Base-by-base conservation (phyloP, 2,329 filamentous ascomycete genomes). In the Tympanopsis confertula region DNA sequence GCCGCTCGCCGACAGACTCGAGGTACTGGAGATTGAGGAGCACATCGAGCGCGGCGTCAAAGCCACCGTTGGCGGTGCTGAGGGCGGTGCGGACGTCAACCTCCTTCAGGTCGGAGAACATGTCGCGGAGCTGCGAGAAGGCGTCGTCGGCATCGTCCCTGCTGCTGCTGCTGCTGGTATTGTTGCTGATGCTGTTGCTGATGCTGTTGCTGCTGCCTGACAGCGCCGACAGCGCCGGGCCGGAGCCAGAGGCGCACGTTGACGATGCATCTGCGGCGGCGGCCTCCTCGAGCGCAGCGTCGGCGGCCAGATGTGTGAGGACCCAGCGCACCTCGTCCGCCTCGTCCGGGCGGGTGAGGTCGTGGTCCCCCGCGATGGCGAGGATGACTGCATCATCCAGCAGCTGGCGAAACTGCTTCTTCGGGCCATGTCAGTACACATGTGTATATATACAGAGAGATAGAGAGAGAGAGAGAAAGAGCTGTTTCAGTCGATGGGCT, bases 11-110 rank as follows among this genome's bases (percentile, higher is more conserved):
- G 1, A 66, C 70, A 40, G 86, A 75, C 41, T 86, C 76, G 4
- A 95, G 77, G 50, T 81, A 86, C 15, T 83, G 76, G 13, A 86
- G 68, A 45, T 83, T 93, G 20, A 95, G 69, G 12, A 96, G 63
- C 41, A 86, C 78, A 48, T 94, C 86, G 43, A 93, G 78, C 1
- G 86, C 76, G 13, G 68, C 66, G 41, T 78, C 73, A 28, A 84
- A 72, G 45, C 86, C 74, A 1, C 79, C 74, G 10, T 72, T 67
- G 20, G 68, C 74, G 49, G 85, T 84, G 45, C 73, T 74, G 37
- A 94, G 58, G 0, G 78, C 74, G 44, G 78, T 71, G 30, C 64
- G 62, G 19, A 94, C 68, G 30, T 84, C 79, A 35, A 78, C 74
- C 0, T 62, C 62, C 35, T 78, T 79, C 30, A 88, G 64, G 1